Conservation (phyloP, 306 rosid genomes). For the Abrus pulchellus region DNA sequence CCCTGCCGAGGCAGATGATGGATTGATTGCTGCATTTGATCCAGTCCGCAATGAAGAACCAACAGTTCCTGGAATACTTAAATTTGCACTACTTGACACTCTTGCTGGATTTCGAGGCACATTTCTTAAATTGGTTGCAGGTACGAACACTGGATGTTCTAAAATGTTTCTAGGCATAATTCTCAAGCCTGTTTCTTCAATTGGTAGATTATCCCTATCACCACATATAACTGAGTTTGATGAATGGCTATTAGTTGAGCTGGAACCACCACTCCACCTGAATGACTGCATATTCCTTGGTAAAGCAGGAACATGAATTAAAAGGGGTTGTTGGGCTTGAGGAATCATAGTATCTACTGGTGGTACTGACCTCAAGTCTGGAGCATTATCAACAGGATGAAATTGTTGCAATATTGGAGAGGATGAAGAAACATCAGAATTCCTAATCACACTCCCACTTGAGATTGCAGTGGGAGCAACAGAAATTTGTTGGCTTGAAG, state of each 20-base stretch:
- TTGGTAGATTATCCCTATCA: slow-evolving; percentile 62
- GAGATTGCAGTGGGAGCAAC: slow-evolving; percentile 56
- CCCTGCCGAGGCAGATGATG: slow-evolving; percentile 69
- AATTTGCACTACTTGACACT: slow-evolving; percentile 55
- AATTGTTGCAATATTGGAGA: slow-evolving; percentile 62
- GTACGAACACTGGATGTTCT: slow-evolving; percentile 75
- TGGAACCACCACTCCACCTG: slow-evolving; percentile 79
- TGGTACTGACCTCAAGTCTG: slow-evolving; percentile 69
- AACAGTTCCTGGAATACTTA: slow-evolving; percentile 72
- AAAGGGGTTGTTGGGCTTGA: slow-evolving; percentile 65
- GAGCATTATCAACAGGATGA: slow-evolving; percentile 63
- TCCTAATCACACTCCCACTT: slow-evolving; percentile 65
- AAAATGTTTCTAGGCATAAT: slow-evolving; percentile 64
- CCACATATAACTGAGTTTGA: slow-evolving; percentile 57
- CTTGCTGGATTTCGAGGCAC: slow-evolving; percentile 65
- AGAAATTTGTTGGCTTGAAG: slow-evolving; percentile 70
- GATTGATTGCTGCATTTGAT: slow-evolving; percentile 65
- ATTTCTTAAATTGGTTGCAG: slow-evolving; percentile 75
- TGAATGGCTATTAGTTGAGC: slow-evolving; percentile 67
- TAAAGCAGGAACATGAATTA: slow-evolving; percentile 66
- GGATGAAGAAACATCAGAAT: slow-evolving; percentile 63
- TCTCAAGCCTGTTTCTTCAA: slow-evolving; percentile 69
- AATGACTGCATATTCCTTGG: slow-evolving; percentile 71
- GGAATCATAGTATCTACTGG: slow-evolving; percentile 63
- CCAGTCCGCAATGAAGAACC: slow-evolving; percentile 69